phyloP scores from a whole-genome alignment of 2,329 filamentous ascomycete species.

The Xylariaceae sp. region DNA sequence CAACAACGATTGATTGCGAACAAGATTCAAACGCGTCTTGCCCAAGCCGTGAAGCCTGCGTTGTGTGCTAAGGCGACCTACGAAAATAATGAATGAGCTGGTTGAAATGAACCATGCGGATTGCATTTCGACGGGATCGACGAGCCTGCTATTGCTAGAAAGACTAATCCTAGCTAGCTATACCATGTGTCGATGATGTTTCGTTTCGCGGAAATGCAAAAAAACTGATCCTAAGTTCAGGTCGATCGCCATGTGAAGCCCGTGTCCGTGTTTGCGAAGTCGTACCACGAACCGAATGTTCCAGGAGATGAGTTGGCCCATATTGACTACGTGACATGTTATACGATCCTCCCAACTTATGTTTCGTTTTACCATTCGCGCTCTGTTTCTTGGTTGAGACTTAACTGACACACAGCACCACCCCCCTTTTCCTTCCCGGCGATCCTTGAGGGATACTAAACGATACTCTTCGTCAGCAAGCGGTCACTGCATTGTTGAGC shows the following conservation, averaged over 20 bases:
- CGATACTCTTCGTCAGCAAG: too few species aligned
- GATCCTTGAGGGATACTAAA: too few species aligned
- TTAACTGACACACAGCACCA: too few species aligned
- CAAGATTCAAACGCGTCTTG: slow-evolving; percentile 14
- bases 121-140: background rate
- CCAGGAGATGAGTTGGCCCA: background rate
- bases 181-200: background rate
- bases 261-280: background rate
- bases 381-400: background rate
- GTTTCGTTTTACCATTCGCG: background rate
- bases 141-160: background rate
- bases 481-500: too few species aligned
- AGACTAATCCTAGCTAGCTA: slow-evolving; percentile 1
- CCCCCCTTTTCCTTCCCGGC: too few species aligned
- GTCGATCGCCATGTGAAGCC: background rate
- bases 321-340: background rate
- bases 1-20: slow-evolving; percentile 25
- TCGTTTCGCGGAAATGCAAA: background rate
- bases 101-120: slow-evolving; percentile 2
- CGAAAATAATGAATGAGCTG: slow-evolving; percentile 13
- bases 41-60: slow-evolving; percentile 13
- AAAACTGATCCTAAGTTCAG: background rate
- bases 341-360: background rate
- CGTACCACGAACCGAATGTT: background rate
- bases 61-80: slow-evolving; percentile 9